phyloP scores from a whole-genome alignment of 2,329 filamentous ascomycete species.

The Fusarium staphyleae region DNA sequence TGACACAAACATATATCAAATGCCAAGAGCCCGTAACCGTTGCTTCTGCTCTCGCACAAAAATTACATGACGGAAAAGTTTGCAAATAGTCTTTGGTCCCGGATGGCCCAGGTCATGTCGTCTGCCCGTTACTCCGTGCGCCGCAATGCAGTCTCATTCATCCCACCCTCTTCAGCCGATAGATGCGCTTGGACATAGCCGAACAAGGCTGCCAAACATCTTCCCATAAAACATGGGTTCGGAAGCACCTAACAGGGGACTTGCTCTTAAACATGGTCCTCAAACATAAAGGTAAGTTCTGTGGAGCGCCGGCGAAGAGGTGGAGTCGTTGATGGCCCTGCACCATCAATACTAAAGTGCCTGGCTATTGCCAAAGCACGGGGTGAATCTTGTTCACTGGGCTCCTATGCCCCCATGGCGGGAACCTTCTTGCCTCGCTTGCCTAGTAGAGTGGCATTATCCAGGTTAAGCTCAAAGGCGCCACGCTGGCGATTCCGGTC shows the following conservation, averaged over 20 bases:
- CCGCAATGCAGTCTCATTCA: conserved; percentile 33
- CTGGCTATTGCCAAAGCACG: conserved; percentile 8
- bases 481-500: conserved; percentile 74
- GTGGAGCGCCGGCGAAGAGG: conserved; percentile 21
- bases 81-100: conserved; percentile 26
- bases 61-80: conserved; percentile 35
- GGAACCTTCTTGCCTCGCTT: conserved; percentile 66
- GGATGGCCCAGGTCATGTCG: conserved; percentile 23
- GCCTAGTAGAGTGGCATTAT: conserved; percentile 88
- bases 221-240: conserved; percentile 16
- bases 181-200: neutral
- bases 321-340: conserved; percentile 17
- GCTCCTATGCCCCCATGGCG: conserved; percentile 50
- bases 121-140: conserved; percentile 40
- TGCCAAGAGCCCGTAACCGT: conserved; percentile 20
- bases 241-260: conserved; percentile 10
- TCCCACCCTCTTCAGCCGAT: conserved; percentile 10
- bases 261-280: conserved; percentile 21
- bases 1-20: conserved; percentile 19
- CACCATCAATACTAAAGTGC: conserved; percentile 22
- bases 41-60: conserved; percentile 30
- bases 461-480: conserved; percentile 89
- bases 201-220: neutral
- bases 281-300: conserved; percentile 25
- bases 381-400: conserved; percentile 15